These are phyloP conservation scores for Hymenoscyphus scutula DNA, from an alignment of 2,329 filamentous ascomycete genomes.

Conservation along the genomic window DNA sequence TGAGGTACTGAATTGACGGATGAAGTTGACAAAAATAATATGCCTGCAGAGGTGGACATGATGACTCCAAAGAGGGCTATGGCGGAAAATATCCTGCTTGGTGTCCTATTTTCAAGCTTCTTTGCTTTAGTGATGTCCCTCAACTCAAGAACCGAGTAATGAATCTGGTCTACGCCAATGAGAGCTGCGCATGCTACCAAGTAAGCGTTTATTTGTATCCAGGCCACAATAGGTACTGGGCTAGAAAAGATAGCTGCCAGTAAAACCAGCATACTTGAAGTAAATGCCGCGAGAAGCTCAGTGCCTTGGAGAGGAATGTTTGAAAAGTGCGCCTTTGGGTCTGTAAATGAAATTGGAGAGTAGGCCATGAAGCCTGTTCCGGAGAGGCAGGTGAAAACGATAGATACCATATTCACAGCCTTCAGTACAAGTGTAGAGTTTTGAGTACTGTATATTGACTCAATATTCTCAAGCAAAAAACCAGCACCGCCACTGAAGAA, in stretches of 20 bases:
- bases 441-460: constrained; percentile 9
- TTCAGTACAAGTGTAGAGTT: constrained; percentile 17
- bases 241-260: constrained; percentile 18
- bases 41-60: constrained; percentile 8
- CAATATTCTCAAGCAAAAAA: constrained; percentile 18
- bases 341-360: constrained; percentile 24
- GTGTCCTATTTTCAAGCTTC: constrained; percentile 10
- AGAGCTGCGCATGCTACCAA: constrained; percentile 17
- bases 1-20: constrained; percentile 14
- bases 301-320: constrained; percentile 11
- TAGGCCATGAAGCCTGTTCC: constrained; percentile 25
- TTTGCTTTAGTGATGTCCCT: constrained; percentile 9
- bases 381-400: constrained; percentile 21
- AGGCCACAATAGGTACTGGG: constrained; percentile 24
- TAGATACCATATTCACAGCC: constrained; percentile 17
- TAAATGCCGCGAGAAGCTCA: constrained; percentile 17
- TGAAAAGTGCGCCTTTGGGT: constrained; percentile 14
- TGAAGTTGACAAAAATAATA: constrained; percentile 9
- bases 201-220: constrained; percentile 23
- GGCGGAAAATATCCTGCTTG: constrained; percentile 14
- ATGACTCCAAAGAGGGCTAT: constrained; percentile 11
- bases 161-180: constrained; percentile 16
- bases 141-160: constrained; percentile 11
- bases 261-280: constrained; percentile 20
- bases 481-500: constrained; percentile 21